Evolutionary conservation across 805 yeast species (phyloP).

Genomic region (Yarrowia divulgata): DNA sequence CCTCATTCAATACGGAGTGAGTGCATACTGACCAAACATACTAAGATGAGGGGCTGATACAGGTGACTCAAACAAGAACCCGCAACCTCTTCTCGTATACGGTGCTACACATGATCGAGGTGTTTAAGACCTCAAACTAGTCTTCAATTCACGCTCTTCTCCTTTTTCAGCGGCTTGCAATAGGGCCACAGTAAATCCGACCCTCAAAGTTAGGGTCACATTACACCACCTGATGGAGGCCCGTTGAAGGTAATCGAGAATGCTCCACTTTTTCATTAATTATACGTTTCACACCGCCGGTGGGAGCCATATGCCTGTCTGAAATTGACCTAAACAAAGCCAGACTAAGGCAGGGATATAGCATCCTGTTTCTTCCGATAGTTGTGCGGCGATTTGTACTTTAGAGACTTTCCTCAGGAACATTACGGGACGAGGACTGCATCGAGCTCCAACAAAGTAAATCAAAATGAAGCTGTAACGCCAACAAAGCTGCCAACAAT

Average conservation of each 20-base stretch:
- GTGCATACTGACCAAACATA: too few relatives aligned
- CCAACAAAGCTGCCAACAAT: too few relatives aligned
- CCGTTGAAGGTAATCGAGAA: neutral
- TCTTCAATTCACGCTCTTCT: neutral
- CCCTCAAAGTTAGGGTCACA: neutral
- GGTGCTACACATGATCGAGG: too few relatives aligned
- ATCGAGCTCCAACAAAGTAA: too few relatives aligned
- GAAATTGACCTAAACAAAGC: neutral
- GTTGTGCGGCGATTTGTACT: neutral
- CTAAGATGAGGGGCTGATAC: too few relatives aligned
- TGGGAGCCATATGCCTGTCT: conserved; percentile 3
- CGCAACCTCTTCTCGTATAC: too few relatives aligned
- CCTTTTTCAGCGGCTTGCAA: neutral
- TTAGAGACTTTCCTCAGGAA: neutral
- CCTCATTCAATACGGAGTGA: too few relatives aligned
- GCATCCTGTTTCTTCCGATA: neutral
- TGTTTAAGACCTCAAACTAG: too few relatives aligned
- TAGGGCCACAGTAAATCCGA: neutral
- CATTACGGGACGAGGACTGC: neutral
- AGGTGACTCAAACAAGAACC: too few relatives aligned
- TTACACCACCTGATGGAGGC: neutral
- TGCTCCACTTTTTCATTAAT: neutral
- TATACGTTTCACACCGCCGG: neutral
- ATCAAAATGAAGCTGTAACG: too few relatives aligned
- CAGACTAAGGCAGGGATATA: neutral